Base-by-base conservation (phyloP, 2,329 filamentous ascomycete species). In the Xylariaceae sp. region DNA sequence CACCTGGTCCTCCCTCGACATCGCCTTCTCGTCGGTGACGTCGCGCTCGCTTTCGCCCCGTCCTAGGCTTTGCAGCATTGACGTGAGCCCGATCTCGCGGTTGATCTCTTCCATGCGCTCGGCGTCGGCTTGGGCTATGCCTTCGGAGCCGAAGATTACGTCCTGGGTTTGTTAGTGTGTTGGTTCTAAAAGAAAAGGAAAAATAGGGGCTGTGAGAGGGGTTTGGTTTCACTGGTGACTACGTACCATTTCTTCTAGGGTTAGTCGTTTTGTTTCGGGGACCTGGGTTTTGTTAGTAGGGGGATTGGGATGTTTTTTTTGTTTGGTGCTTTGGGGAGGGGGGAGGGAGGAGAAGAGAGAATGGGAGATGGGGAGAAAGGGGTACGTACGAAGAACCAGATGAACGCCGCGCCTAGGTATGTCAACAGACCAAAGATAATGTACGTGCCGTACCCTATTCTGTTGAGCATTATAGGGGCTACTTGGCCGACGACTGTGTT, bases 81-180 rank as follows among this genome's bases (percentile, higher is more conserved):
- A 68, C 1, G 67, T 73, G 1, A 89, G 71, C 0, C 87, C 87
- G 57, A 90, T 83, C 62, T 88, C 85, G 30, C 74, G 72, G 66
- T 88, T 85, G 63, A 90, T 88, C 67, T 86, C 81, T n/a, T 78
- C 77, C 84, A 89, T 89, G 26, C 86, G 79, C 70, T 87, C 83
- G 49, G 80, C 76, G 64, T 89, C 86, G 1, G 83, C 81, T 46
- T 81, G 77, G 0, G 85, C 85, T 2, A 80, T 78, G n/a, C 86
- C 85, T 56, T 83, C 79, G 2, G 79, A 81, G 12, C 84, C 84
- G 61, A 88, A 87, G 39, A 88, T 76, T 16, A 85, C 74, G 61
- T 88, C 85, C 79, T 79, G 34, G 9, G 47, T 18, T 42, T 12
- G 1, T n/a, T n/a, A n/a, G n/a, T n/a, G n/a, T 7, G 1, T n/a